Conservation (phyloP, 2,329 filamentous ascomycete genomes). For the Talaromyces verruculosus region DNA sequence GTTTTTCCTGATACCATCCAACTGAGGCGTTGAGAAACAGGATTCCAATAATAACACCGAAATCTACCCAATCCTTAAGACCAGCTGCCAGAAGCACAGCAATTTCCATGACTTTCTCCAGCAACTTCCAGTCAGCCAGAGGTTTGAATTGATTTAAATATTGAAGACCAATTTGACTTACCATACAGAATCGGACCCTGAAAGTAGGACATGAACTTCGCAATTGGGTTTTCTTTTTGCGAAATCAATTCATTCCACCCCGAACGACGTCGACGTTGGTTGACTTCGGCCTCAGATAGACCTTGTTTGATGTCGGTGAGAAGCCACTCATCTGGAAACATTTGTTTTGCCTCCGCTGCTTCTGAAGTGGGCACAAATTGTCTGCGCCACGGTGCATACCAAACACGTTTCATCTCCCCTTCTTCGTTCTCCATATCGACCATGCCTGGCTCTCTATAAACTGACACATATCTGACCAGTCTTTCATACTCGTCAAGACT, state of each 20-base stretch:
- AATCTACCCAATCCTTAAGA: conserved; percentile 73
- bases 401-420: conserved; percentile 53
- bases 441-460: conserved; percentile 58
- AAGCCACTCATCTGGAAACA: conserved; percentile 66
- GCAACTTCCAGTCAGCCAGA: background rate
- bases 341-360: conserved; percentile 30
- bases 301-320: conserved; percentile 67
- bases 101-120: conserved; percentile 63
- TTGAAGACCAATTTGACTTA: conserved; percentile 34
- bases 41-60: conserved; percentile 76
- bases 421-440: conserved; percentile 43
- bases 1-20: conserved; percentile 80
- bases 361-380: conserved; percentile 32
- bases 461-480: conserved; percentile 66
- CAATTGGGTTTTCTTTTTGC: conserved; percentile 73
- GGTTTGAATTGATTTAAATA: background rate
- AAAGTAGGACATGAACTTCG: conserved; percentile 74
- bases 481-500: conserved; percentile 63
- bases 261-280: conserved; percentile 60
- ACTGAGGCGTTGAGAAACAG: conserved; percentile 71
- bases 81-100: conserved; percentile 72
- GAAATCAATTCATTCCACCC: conserved; percentile 74
- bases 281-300: conserved; percentile 59
- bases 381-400: conserved; percentile 60
- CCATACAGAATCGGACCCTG: conserved; percentile 73